These are phyloP conservation scores for Pharnaceum exiguum DNA, from an alignment of 148 eudicot species.

Conservation along the genomic window DNA sequence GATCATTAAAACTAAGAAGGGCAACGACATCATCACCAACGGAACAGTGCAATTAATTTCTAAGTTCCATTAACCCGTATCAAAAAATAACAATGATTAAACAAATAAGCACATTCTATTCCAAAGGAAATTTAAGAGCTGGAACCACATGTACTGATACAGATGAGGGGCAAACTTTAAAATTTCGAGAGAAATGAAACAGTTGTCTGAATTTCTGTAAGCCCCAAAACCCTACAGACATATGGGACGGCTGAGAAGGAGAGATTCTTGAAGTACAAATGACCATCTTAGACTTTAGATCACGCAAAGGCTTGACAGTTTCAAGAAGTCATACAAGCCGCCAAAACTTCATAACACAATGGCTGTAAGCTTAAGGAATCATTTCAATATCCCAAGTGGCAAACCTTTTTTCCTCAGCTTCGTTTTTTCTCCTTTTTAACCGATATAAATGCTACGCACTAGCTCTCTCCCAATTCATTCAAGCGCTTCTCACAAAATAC, in stretches of 20 bases:
- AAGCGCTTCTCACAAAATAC: constrained; percentile 12
- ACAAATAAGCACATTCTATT: no score
- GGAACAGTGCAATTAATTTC: no score
- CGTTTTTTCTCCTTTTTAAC: constrained; percentile 1
- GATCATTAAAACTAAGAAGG: no score
- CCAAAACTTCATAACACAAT: not conserved
- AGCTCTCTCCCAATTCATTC: constrained; percentile 1
- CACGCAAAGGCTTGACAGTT: constrained; percentile 5
- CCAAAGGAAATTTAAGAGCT: no score
- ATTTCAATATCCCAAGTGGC: constrained; percentile 11
- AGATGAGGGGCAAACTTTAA: no score
- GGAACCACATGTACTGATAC: no score
- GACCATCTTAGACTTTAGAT: not conserved
- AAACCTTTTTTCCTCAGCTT: not conserved
- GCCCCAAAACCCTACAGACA: not conserved
- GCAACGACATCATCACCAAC: no score
- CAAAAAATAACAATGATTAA: no score
- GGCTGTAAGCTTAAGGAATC: constrained; percentile 21
- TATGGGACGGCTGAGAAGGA: not conserved
- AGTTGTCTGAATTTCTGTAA: not conserved
- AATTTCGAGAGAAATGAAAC: no score
- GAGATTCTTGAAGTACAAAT: not conserved
- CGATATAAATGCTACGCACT: constrained; percentile 10
- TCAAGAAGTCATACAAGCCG: not conserved
- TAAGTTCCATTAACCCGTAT: no score